A percentile compares a stretch with the other conserved stretches of the same genome.
Conservation (phyloP, 2,329 filamentous ascomycete species). For the Atkinsonella hypoxylon region DNA sequence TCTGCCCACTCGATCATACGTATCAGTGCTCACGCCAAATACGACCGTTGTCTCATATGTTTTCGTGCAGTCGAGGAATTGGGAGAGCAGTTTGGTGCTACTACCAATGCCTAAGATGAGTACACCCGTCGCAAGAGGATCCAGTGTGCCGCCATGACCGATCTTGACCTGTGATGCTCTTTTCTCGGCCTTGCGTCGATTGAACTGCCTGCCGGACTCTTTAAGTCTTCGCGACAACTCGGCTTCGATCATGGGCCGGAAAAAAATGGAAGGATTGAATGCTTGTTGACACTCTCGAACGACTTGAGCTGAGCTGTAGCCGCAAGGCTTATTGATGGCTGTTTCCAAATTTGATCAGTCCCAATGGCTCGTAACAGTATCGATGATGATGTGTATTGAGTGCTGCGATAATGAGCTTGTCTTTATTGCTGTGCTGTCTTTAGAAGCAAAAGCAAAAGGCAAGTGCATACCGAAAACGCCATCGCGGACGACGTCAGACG, state of each 20-base stretch:
- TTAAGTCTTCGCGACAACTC: slow-evolving; percentile 43
- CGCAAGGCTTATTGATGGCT: slow-evolving; percentile 90
- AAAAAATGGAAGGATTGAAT: slow-evolving; percentile 71
- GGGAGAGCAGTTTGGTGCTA: slow-evolving; percentile 70
- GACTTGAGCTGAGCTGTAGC: slow-evolving; percentile 78
- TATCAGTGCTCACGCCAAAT: slow-evolving; percentile 87
- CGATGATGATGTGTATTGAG: slow-evolving; percentile 3
- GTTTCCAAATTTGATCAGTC: slow-evolving; percentile 4
- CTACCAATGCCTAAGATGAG: slow-evolving; percentile 78
- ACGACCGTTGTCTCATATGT: slow-evolving; percentile 81
- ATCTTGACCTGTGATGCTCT: slow-evolving; percentile 70
- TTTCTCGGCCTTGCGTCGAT: slow-evolving; percentile 44
- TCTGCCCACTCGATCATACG: slow-evolving; percentile 79
- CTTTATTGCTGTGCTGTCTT: no score
- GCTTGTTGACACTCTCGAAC: slow-evolving; percentile 76
- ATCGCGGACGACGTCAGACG: slow-evolving; percentile 39
- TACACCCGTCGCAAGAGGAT: slow-evolving; percentile 87
- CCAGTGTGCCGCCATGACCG: slow-evolving; percentile 89
- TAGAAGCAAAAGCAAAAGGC: no score
- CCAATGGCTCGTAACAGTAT: neutral
- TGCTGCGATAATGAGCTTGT: no score
- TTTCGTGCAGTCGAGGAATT: slow-evolving; percentile 83
- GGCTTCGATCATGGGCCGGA: slow-evolving; percentile 62
- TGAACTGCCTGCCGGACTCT: slow-evolving; percentile 47
- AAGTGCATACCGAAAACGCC: slow-evolving; percentile 42